These are phyloP conservation scores for Blastomyces parvus DNA, from an alignment of 2,329 filamentous ascomycete species.

Conservation along the genomic window DNA sequence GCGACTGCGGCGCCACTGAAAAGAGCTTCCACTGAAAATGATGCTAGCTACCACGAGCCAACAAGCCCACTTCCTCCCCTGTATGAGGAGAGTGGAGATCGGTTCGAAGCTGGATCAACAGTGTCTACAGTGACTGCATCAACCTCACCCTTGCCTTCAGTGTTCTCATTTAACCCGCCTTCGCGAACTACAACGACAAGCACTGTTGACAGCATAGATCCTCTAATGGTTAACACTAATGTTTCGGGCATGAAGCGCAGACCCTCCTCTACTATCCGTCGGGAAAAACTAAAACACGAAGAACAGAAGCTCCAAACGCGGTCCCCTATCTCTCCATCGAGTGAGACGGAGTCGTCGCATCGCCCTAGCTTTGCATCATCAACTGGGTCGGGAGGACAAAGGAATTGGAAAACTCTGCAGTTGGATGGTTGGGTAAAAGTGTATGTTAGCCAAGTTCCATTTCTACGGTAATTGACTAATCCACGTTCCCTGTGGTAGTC, in stretches of 20 bases:
- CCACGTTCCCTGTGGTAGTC: neutral
- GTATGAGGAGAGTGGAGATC: neutral
- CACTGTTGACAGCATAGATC: neutral
- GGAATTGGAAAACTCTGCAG: neutral
- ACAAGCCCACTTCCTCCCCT: neutral
- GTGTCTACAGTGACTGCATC: neutral
- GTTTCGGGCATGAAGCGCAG: neutral
- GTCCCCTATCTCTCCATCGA: neutral
- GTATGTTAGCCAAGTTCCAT: neutral
- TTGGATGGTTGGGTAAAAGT: neutral
- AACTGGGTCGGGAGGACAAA: neutral
- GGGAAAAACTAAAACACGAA: neutral
- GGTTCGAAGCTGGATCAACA: neutral
- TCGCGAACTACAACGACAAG: neutral
- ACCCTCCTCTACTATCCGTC: neutral
- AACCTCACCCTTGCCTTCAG: neutral
- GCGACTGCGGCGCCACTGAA: neutral
- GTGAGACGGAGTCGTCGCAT: neutral
- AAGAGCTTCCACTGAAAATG: neutral
- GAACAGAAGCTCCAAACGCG: neutral
- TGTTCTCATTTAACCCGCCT: constrained; percentile 1
- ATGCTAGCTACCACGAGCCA: neutral
- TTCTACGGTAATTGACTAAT: neutral
- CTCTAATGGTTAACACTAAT: neutral
- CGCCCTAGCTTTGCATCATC: neutral